Evolutionary conservation across 2,329 filamentous ascomycete species (phyloP).

Genomic region (Corinectria fuckeliana): DNA sequence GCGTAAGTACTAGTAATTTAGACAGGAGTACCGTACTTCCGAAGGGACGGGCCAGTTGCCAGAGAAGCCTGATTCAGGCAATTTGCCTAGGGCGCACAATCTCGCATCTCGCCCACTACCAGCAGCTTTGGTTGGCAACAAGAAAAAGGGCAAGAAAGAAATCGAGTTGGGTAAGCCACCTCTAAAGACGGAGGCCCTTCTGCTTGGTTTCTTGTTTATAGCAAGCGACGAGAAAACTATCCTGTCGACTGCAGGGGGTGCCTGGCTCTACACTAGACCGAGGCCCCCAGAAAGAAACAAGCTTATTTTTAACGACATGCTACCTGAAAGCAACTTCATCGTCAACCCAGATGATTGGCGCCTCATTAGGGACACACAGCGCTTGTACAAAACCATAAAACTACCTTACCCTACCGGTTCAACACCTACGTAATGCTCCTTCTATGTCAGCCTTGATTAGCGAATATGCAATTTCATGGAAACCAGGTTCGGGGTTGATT

Average conservation of each 20-base stretch:
- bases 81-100: not conserved
- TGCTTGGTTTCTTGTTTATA: not conserved
- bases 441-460: not conserved
- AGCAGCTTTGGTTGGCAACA: not conserved
- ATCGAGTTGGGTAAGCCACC: not conserved
- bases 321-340: not conserved
- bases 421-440: not conserved
- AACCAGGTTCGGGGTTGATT: conserved; percentile 5
- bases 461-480: not conserved
- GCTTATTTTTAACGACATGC: conserved; percentile 11
- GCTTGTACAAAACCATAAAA: no score
- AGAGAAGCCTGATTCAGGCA: not conserved
- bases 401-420: not conserved
- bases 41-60: no score
- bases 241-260: no score
- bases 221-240: no score
- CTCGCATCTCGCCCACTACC: not conserved
- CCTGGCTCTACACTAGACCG: not conserved
- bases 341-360: conserved; percentile 5
- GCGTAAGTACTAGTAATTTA: not conserved
- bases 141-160: not conserved
- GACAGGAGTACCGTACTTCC: no score
- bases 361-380: not conserved
- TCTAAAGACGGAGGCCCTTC: not conserved
- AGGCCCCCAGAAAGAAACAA: conserved; percentile 9